Base-by-base conservation (phyloP, 495 filamentous ascomycete genomes). In the Neohortaea acidophila region DNA sequence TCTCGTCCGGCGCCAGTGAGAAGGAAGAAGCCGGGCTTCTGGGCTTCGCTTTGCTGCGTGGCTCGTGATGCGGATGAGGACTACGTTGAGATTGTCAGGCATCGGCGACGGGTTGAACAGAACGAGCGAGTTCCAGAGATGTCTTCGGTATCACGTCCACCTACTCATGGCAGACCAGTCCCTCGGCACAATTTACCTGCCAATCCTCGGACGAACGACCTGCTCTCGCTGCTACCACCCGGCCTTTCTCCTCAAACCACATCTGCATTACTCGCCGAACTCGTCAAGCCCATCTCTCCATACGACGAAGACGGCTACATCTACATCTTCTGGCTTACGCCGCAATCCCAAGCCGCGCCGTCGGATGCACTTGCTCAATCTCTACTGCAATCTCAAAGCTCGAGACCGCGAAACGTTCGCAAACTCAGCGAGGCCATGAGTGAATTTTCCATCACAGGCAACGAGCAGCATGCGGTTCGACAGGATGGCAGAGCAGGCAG, bases 251-350 rank as follows among this genome's bases (percentile, higher is more conserved):
- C 78, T 2, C 62, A 73, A 56, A 80, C 69, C 13, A 76, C 74
- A 13, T 75, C 75, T 5, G 51, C 59, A 15, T 66, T 86, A 20
- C 66, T 82, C 27, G 62, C 69, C 21, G 87, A 94, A 54, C 64
- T 96, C 3, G 72, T 75, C 11, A 93, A 92, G 51, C 83, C 86
- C 9, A 68, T 91, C 43, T 82, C 81, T 2, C 59, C 59, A 4
- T 59, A 65, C 27, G 89, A 96, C 50, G 82, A 91, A 32, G 68
- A 82, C 30, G 89, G 89, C 25, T 97, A 84, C 54, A 96, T 96
- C 48, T 97, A 97, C 66, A 89, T 97, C 50, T 97, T 94, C 69
- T 93, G 85, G 84, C 64, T 94, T 3, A 78, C 70, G 15, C 40
- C 33, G 4, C 44, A 45, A 19, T 41, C 51, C 34, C 54, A 60